Percentiles rank a stretch among this genome's conserved stretches.
phyloP scores from a whole-genome alignment of 768 basidiomycete genomes.

The Gelatoporia subvermispora region DNA sequence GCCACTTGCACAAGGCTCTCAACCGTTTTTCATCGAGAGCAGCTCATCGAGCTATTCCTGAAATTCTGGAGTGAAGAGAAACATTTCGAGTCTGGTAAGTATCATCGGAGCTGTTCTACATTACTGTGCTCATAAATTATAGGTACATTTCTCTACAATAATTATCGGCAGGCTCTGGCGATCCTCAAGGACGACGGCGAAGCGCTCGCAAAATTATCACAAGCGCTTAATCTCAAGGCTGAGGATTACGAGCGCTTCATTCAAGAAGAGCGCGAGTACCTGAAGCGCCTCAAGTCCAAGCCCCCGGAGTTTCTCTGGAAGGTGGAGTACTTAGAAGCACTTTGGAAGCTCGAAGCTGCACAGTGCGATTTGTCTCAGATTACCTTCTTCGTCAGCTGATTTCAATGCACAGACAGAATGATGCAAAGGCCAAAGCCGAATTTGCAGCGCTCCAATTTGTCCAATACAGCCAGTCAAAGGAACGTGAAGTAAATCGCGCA shows the following conservation, averaged over 20 bases:
- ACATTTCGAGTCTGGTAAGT: conserved; percentile 18
- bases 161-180: conserved; percentile 3
- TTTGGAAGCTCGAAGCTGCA: neutral
- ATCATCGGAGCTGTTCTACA: neutral
- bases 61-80: conserved; percentile 18
- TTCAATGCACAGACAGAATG: neutral
- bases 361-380: neutral
- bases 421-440: no score
- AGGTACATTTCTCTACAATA: conserved; percentile 9
- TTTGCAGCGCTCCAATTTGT: no score
- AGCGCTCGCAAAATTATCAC: neutral
- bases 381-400: neutral
- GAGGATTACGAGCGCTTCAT: conserved; percentile 9
- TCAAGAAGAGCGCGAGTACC: conserved; percentile 11
- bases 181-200: conserved; percentile 2
- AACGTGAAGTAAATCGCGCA: no score
- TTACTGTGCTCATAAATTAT: neutral
- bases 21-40: conserved; percentile 23
- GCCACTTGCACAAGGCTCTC: conserved; percentile 19
- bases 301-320: conserved; percentile 4
- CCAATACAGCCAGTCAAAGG: no score
- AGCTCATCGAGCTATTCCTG: conserved; percentile 20
- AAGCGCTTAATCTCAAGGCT: neutral
- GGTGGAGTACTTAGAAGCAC: conserved; percentile 11
- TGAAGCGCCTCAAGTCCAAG: conserved; percentile 7